phyloP scores from a whole-genome alignment of 495 filamentous ascomycete genomes.

The Neurospora tetrasperma region DNA sequence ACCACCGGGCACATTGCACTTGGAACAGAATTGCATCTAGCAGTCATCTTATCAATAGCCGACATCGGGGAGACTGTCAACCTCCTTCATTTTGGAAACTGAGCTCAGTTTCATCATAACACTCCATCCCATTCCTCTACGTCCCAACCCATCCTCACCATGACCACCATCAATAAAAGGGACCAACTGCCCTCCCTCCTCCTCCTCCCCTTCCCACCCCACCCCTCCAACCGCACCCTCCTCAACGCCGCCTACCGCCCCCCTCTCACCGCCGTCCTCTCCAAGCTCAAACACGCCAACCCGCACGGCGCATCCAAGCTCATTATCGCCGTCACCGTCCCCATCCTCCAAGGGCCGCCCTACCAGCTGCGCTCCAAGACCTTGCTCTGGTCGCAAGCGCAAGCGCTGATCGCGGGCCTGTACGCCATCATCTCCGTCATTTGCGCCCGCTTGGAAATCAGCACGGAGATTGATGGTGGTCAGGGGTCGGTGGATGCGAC shows the following conservation, averaged over 20 bases:
- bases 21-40: not conserved
- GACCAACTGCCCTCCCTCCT: slow-evolving; percentile 39
- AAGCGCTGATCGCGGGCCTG: slow-evolving; percentile 60
- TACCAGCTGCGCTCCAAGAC: slow-evolving; percentile 36
- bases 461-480: slow-evolving; percentile 47
- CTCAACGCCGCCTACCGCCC: slow-evolving; percentile 49
- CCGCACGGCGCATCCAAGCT: slow-evolving; percentile 32
- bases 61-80: not conserved
- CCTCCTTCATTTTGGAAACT: not conserved
- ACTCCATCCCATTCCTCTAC: not conserved
- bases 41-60: not conserved
- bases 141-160: not conserved
- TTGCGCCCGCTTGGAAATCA: slow-evolving; percentile 49
- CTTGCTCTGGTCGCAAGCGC: slow-evolving; percentile 48
- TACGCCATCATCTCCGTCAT: slow-evolving; percentile 68
- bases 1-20: not conserved
- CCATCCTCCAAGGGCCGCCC: slow-evolving; percentile 33
- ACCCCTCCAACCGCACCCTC: slow-evolving; percentile 28
- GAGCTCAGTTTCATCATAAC: not conserved
- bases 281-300: slow-evolving; percentile 27
- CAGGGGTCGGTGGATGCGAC: slow-evolving; percentile 68
- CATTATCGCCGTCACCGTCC: slow-evolving; percentile 44
- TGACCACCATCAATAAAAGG: slow-evolving; percentile 5
- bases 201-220: slow-evolving; percentile 47
- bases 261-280: slow-evolving; percentile 37